Conservation (phyloP, 2,329 filamentous ascomycete species). For the Didymella keratinophila region DNA sequence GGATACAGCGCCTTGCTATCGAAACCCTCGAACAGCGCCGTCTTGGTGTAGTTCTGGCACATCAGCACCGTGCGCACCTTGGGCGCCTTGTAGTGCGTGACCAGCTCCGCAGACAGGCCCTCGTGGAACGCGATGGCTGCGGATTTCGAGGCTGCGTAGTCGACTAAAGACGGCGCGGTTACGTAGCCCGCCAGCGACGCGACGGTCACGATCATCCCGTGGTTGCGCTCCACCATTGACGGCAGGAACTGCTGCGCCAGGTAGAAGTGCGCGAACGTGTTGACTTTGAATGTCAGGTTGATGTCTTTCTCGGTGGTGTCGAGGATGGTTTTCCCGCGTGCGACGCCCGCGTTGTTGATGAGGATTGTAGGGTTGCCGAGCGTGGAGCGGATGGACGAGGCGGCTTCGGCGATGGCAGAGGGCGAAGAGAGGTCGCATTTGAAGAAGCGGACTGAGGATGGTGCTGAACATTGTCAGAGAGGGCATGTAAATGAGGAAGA, state of each 20-base stretch:
- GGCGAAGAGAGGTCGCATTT: slow-evolving; percentile 73
- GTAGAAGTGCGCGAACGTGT: slow-evolving; percentile 72
- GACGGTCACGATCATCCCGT: slow-evolving; percentile 77
- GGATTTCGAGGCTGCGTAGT: slow-evolving; percentile 73
- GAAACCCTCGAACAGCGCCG: slow-evolving; percentile 66
- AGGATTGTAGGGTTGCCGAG: slow-evolving; percentile 73
- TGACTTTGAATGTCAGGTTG: slow-evolving; percentile 74
- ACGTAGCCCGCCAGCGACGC: slow-evolving; percentile 70
- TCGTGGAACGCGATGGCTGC: slow-evolving; percentile 74
- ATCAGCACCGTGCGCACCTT: slow-evolving; percentile 72
- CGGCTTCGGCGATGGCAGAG: slow-evolving; percentile 61
- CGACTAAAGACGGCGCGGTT: slow-evolving; percentile 68
- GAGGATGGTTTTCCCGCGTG: slow-evolving; percentile 68
- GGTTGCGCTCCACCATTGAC: slow-evolving; percentile 67
- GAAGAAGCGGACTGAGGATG: slow-evolving; percentile 69
- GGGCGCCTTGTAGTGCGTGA: slow-evolving; percentile 67
- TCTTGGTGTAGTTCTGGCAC: slow-evolving; percentile 70
- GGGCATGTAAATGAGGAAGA: background rate
- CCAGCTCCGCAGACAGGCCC: slow-evolving; percentile 55
- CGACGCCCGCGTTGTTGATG: slow-evolving; percentile 76
- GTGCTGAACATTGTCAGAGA: slow-evolving; percentile 45
- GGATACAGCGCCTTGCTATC: slow-evolving; percentile 62
- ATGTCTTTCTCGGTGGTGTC: slow-evolving; percentile 65
- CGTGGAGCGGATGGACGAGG: slow-evolving; percentile 60
- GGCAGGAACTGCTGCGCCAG: slow-evolving; percentile 73